These are phyloP conservation scores for Thelephora terrestris DNA, from an alignment of 1,284 basidiomycete species.

Conservation along the genomic window DNA sequence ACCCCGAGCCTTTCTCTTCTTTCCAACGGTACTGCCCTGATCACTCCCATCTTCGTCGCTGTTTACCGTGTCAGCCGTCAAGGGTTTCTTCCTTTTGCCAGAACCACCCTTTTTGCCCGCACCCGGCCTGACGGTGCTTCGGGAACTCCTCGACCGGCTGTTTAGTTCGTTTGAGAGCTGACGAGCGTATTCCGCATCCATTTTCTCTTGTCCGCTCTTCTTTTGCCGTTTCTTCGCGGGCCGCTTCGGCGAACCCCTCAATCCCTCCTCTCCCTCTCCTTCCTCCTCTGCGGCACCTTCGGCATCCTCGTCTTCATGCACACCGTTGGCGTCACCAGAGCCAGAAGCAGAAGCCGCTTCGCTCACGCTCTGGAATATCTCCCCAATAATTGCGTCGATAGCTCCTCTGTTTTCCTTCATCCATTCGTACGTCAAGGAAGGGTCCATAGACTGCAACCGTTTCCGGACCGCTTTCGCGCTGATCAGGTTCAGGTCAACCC, in stretches of 20 bases:
- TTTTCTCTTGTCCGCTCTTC: slow-evolving; percentile 30
- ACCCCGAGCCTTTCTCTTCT: slow-evolving; percentile 19
- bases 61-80: slow-evolving; percentile 46
- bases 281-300: slow-evolving; percentile 23
- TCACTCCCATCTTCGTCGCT: slow-evolving; percentile 38
- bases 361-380: slow-evolving; percentile 33
- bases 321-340: slow-evolving; percentile 6
- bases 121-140: slow-evolving; percentile 24
- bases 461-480: slow-evolving; percentile 71
- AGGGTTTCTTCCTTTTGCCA: slow-evolving; percentile 27
- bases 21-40: slow-evolving; percentile 30
- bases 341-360: slow-evolving; percentile 5
- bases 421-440: slow-evolving; percentile 41
- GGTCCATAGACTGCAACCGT: slow-evolving; percentile 41
- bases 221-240: slow-evolving; percentile 29
- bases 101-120: slow-evolving; percentile 30
- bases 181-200: slow-evolving; percentile 61
- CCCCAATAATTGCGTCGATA: slow-evolving; percentile 49
- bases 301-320: slow-evolving; percentile 9
- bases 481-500: slow-evolving; percentile 61
- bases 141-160: slow-evolving; percentile 41
- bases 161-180: slow-evolving; percentile 66
- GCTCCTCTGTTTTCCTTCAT: slow-evolving; percentile 48
- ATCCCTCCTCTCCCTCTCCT: slow-evolving; percentile 11
- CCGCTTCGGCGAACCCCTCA: slow-evolving; percentile 21